A percentile compares a stretch with the other conserved stretches of the same genome.
Conservation (phyloP, 345 rosid genomes). For the Euclidium syriacum region DNA sequence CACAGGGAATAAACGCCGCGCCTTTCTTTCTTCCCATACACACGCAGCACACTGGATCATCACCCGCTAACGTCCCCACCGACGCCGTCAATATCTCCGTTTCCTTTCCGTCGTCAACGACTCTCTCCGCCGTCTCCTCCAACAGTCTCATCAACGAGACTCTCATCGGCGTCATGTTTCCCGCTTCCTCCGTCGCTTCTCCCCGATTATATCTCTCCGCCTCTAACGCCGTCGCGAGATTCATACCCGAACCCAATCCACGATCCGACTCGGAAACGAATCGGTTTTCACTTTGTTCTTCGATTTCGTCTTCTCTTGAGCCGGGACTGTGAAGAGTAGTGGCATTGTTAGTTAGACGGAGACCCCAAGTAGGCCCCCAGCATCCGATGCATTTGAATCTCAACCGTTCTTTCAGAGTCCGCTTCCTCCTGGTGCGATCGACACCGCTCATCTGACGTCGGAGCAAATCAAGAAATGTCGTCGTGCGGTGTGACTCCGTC, state of each 20-base stretch:
- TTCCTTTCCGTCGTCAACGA: slow-evolving; percentile 15
- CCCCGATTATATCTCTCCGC: slow-evolving; percentile 63
- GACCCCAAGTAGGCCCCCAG: slow-evolving; percentile 62
- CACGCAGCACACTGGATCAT: slow-evolving; percentile 71
- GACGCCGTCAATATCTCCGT: slow-evolving; percentile 25
- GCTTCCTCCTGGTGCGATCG: slow-evolving; percentile 39
- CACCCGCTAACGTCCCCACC: slow-evolving; percentile 22
- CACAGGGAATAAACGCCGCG: slow-evolving; percentile 82
- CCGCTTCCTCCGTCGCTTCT: slow-evolving; percentile 1
- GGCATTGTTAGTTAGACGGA: slow-evolving; percentile 30
- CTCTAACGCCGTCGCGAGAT: slow-evolving; percentile 86
- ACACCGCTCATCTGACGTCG: slow-evolving; percentile 50
- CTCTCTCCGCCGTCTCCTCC: slow-evolving; percentile 52
- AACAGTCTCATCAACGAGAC: slow-evolving; percentile 77
- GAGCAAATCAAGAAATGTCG: slow-evolving; percentile 48
- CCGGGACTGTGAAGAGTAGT: slow-evolving; percentile 23
- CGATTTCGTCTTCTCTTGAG: slow-evolving; percentile 30
- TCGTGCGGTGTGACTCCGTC: slow-evolving; percentile 27
- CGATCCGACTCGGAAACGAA: slow-evolving; percentile 9
- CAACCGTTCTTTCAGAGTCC: slow-evolving; percentile 56
- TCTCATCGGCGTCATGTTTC: slow-evolving; percentile 45
- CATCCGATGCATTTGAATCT: slow-evolving; percentile 61
- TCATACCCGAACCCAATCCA: slow-evolving; percentile 44
- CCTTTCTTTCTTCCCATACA: slow-evolving; percentile 68
- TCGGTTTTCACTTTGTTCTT: slow-evolving; percentile 10